phyloP scores from a whole-genome alignment of 139 green algal species.

The Trebouxia sp. region DNA sequence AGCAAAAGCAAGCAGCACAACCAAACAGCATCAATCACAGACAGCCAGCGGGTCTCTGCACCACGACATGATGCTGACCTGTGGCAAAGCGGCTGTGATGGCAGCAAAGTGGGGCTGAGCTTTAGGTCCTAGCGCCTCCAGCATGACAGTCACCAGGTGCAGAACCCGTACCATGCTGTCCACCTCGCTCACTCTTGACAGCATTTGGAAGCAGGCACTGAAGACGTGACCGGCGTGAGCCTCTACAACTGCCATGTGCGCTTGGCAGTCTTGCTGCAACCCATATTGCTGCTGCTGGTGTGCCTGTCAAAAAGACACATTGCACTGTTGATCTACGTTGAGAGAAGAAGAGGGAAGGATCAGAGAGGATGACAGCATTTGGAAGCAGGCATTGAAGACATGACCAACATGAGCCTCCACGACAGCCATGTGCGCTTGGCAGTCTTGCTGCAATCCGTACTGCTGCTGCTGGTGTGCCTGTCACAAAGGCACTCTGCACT shows the following conservation, averaged over 20 bases:
- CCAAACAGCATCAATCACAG: background rate
- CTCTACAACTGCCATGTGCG: slow-evolving; percentile 43
- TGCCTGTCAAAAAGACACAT: background rate
- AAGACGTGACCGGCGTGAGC: slow-evolving; percentile 46
- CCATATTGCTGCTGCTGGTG: slow-evolving; percentile 13
- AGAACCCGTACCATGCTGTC: slow-evolving; percentile 80
- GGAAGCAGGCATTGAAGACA: slow-evolving; percentile 49
- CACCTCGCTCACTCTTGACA: slow-evolving; percentile 72
- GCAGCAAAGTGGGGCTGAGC: slow-evolving; percentile 62
- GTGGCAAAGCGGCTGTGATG: slow-evolving; percentile 62
- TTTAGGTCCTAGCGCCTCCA: slow-evolving; percentile 67
- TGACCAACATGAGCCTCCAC: slow-evolving; percentile 44
- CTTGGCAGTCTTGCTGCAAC: slow-evolving; percentile 7
- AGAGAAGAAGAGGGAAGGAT: no score
- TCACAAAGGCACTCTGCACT: background rate
- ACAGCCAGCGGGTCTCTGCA: background rate
- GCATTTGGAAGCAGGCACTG: slow-evolving; percentile 46
- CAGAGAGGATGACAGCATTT: slow-evolving; percentile 66
- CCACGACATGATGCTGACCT: slow-evolving; percentile 34
- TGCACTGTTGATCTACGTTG: background rate
- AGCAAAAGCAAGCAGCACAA: background rate
- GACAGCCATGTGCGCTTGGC: slow-evolving; percentile 37
- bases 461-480: slow-evolving; percentile 17
- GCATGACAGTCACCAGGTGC: slow-evolving; percentile 68
- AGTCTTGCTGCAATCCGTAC: background rate